Evolutionary conservation across 1,139 yeast species (phyloP), one percentile per base, ranked within the genome.

Genomic region (Trichomonascaceae sp.): DNA sequence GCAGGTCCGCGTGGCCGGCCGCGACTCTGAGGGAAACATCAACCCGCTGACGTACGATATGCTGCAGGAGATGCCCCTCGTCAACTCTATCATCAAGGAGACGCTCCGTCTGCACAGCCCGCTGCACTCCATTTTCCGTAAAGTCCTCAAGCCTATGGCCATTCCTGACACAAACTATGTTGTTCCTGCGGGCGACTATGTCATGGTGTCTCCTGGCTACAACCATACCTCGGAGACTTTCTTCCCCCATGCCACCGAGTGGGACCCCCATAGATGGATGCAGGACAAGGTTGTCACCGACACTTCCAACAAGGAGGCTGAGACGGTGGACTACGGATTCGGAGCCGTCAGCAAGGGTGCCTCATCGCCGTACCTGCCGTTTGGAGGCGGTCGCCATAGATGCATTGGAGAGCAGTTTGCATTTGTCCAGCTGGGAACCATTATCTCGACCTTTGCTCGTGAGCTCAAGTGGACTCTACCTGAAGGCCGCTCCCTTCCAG

Each of bases 331-430:
- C 59, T 87, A 85, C 55, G 97, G 97, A 13, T 89, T 87, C 50
- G 97, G 97, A 54, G 82, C 87, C 41, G 82, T 89, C 45, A 76
- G 94, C 34, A 89, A 89, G 63, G 98, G 97, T 61, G 97, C 89
- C 29, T 65, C 81, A 16, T 82, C 95, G 32, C 95, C 98, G 37
- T 92, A 84, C 62, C 72, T 89, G 57, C 98, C 98, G 37, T 89
- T 89, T 53, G 98, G 98, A 48, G 98, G 97, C 59, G 99, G 99
- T 46, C 81, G 99, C 69, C 99, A 89, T 59, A 79, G 98, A 65
- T 89, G 99, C 64, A 85, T 89, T 53, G 99, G 99, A 52, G 99
- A 89, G 62, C 97, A 87, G 56, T 89, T 89, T 64, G 99, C 99
- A 29, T 84, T 78, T 58, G 76, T 79, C 46, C 99, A 89, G 65